A percentile compares a stretch with the other conserved stretches of the same genome.
phyloP scores from a whole-genome alignment of 352 stramenopile genomes.

The Saprolegnia diclina region DNA sequence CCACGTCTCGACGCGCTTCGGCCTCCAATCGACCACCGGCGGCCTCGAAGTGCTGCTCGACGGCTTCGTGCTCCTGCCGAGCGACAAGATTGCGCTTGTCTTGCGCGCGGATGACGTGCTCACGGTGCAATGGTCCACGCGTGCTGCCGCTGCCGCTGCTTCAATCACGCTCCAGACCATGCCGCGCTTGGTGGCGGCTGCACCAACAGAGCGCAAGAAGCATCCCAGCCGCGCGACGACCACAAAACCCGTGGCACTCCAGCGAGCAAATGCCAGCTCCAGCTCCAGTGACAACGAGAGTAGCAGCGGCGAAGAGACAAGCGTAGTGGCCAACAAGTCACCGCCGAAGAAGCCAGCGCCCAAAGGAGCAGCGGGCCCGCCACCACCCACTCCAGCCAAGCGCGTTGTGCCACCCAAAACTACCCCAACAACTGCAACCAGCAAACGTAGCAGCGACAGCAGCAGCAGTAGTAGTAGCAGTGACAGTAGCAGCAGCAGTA shows the following conservation, averaged over 20 bases:
- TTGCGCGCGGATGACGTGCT: neutral
- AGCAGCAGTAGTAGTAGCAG: neutral
- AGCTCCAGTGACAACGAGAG: neutral
- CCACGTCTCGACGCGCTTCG: neutral
- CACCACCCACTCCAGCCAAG: no score
- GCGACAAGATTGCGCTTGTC: slow-evolving; percentile 17
- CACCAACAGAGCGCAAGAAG: neutral
- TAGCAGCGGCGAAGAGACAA: neutral
- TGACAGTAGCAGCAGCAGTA: neutral
- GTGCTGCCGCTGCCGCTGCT: neutral
- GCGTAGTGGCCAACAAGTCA: no score
- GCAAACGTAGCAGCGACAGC: neutral
- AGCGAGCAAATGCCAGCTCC: neutral
- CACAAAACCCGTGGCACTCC: neutral
- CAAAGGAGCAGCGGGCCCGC: no score
- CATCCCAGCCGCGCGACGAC: neutral
- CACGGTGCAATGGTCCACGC: neutral
- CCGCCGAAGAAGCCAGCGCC: no score
- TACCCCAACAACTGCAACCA: no score
- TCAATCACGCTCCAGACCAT: neutral
- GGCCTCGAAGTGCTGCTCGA: slow-evolving; percentile 1
- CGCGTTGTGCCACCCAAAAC: no score
- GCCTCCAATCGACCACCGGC: neutral
- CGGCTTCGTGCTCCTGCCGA: slow-evolving; percentile 8
- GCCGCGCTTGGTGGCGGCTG: neutral